Percentiles rank a stretch among this genome's conserved stretches.
Evolutionary conservation across 805 yeast genomes (phyloP).

Genomic region (Scheffersomyces spartinae): DNA sequence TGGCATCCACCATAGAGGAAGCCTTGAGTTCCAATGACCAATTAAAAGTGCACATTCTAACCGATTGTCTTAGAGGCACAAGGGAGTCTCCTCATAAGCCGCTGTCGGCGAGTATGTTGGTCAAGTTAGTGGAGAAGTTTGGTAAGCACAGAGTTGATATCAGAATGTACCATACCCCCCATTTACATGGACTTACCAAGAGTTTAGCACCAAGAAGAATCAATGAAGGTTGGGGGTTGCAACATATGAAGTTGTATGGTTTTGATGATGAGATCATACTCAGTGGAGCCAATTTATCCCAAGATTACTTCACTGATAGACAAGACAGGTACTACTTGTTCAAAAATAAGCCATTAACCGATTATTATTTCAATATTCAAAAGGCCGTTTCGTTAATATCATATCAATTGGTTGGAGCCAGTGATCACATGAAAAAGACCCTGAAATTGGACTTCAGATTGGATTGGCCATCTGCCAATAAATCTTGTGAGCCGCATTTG

Average conservation of each 20-base stretch:
- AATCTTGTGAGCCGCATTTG: conserved; percentile 54
- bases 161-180: conserved; percentile 85
- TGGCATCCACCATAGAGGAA: conserved; percentile 46
- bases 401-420: conserved; percentile 48
- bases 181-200: conserved; percentile 56
- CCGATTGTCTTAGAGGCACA: conserved; percentile 88
- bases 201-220: conserved; percentile 65
- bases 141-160: conserved; percentile 63
- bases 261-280: conserved; percentile 82
- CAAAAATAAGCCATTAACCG: conserved; percentile 42
- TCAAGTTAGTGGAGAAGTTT: conserved; percentile 50
- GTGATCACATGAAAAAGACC: no score
- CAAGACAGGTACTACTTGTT: conserved; percentile 88
- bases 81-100: conserved; percentile 69
- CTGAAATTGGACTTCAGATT: conserved; percentile 42
- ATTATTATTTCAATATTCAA: conserved; percentile 69
- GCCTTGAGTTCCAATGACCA: conserved; percentile 52
- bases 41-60: conserved; percentile 58
- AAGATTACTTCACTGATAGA: conserved; percentile 87
- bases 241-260: conserved; percentile 96
- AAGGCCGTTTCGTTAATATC: conserved; percentile 57
- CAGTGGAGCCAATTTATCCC: conserved; percentile 84
- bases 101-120: conserved; percentile 68
- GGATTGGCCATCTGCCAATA: conserved; percentile 64
- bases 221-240: conserved; percentile 88